Conservation (phyloP, 495 filamentous ascomycete genomes). For the Ramalina peruviana region DNA sequence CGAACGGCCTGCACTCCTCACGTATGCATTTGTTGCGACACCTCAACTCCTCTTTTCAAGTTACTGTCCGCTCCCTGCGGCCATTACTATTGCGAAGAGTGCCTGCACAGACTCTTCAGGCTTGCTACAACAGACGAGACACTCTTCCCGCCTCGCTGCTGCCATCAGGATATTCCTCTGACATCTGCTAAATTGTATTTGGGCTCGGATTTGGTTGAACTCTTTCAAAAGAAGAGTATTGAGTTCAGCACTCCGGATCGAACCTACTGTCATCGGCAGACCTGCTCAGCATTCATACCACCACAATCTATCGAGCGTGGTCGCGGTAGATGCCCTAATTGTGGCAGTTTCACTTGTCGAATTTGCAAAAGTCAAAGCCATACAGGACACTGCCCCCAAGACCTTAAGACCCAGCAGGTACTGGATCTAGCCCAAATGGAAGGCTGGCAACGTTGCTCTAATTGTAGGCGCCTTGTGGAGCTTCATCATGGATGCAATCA, state of each 20-base stretch:
- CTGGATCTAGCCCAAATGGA: too few relatives aligned
- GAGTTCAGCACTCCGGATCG: slow-evolving; percentile 32
- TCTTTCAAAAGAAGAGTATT: slow-evolving; percentile 26
- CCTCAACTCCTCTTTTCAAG: too few relatives aligned
- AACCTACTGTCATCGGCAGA: slow-evolving; percentile 32
- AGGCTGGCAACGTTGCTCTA: too few relatives aligned
- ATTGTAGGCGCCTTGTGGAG: too few relatives aligned
- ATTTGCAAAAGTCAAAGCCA: too few relatives aligned
- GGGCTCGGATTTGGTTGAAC: slow-evolving; percentile 10
- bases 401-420: too few relatives aligned
- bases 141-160: slow-evolving; percentile 40
- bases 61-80: too few relatives aligned
- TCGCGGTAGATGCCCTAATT: slow-evolving; percentile 28
- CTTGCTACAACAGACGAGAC: slow-evolving; percentile 31
- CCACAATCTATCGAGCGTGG: slow-evolving; percentile 18
- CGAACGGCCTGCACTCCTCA: too few relatives aligned
- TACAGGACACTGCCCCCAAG: too few relatives aligned
- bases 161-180: slow-evolving; percentile 26
- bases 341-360: too few relatives aligned
- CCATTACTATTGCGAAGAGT: slow-evolving; percentile 36
- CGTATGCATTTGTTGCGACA: too few relatives aligned
- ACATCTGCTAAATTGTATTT: slow-evolving; percentile 21
- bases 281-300: slow-evolving; percentile 34
- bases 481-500: too few relatives aligned
- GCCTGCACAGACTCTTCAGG: slow-evolving; percentile 28